A percentile compares a stretch with the other conserved stretches of the same genome.
Conservation (phyloP, 2,329 filamentous ascomycete genomes). For the Dryadomyces quercivorus region DNA sequence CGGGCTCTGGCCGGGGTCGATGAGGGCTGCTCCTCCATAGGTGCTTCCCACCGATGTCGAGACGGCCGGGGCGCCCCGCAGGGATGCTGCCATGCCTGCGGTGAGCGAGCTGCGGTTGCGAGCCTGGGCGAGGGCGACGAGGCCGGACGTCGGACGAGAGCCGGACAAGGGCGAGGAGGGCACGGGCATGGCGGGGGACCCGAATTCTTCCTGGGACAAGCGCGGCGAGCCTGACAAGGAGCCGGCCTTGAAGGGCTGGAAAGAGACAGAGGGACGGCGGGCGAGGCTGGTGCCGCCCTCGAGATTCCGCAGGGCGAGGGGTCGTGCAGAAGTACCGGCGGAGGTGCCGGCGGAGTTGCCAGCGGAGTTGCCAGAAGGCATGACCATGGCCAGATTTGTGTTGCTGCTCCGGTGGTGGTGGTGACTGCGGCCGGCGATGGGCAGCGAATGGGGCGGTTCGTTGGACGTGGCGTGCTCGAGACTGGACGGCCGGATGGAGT, state of each 20-base stretch:
- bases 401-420: neutral
- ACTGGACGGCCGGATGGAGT: constrained; percentile 32
- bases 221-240: constrained; percentile 82
- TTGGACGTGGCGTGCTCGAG: constrained; percentile 20
- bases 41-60: constrained; percentile 20
- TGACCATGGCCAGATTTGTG: neutral
- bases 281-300: constrained; percentile 34
- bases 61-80: constrained; percentile 52
- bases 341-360: neutral
- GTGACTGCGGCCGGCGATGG: constrained; percentile 25
- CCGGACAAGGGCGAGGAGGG: constrained; percentile 38
- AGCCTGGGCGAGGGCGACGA: constrained; percentile 41
- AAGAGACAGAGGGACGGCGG: constrained; percentile 73
- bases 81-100: constrained; percentile 61
- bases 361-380: neutral
- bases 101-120: constrained; percentile 62
- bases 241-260: constrained; percentile 92
- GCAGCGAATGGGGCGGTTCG: constrained; percentile 38
- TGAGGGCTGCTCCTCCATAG: neutral
- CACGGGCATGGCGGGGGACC: constrained; percentile 20
- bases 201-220: constrained; percentile 32
- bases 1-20: constrained; percentile 51
- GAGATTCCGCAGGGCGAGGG: constrained; percentile 28
- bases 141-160: constrained; percentile 35
- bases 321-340: constrained; percentile 10